Percentiles rank a stretch among this genome's conserved stretches.
These are phyloP conservation scores for Nicotiana obtusifolia DNA, from an alignment of 257 asterid species.

Conservation along the genomic window DNA sequence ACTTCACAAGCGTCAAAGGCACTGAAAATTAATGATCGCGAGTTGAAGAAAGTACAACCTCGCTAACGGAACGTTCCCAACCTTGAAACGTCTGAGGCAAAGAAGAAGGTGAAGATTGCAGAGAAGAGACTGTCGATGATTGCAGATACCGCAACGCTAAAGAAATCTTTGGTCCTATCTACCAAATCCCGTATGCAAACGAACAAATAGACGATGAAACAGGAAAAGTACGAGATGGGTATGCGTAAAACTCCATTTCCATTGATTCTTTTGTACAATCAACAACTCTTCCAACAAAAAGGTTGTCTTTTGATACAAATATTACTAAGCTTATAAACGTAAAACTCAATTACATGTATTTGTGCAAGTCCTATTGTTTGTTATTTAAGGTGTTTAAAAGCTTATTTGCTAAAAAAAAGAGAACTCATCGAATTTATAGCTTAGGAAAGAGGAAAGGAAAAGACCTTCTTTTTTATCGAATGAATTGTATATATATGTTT, in stretches of 20 bases:
- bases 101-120: slow-evolving; percentile 66
- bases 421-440: too few species aligned
- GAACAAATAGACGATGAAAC: slow-evolving; percentile 41
- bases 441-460: too few species aligned
- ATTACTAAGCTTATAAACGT: neutral
- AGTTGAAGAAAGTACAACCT: too few species aligned
- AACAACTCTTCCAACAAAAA: slow-evolving; percentile 3
- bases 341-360: neutral
- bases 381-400: too few species aligned
- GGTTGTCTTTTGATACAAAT: neutral
- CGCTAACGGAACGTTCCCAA: too few species aligned
- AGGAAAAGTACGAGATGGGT: slow-evolving; percentile 56
- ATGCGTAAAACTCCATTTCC: slow-evolving; percentile 71
- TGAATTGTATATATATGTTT: neutral
- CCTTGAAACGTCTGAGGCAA: slow-evolving; percentile 64
- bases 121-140: slow-evolving; percentile 62
- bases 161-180: slow-evolving; percentile 49
- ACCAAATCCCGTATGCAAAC: slow-evolving; percentile 33
- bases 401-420: too few species aligned
- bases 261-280: neutral
- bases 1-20: too few species aligned
- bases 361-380: too few species aligned
- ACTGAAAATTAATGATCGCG: too few species aligned
- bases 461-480: neutral
- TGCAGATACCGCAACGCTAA: slow-evolving; percentile 48